phyloP scores from a whole-genome alignment of 228 moss, liverwort and hornwort genomes.

The Sphagnum fallax region DNA sequence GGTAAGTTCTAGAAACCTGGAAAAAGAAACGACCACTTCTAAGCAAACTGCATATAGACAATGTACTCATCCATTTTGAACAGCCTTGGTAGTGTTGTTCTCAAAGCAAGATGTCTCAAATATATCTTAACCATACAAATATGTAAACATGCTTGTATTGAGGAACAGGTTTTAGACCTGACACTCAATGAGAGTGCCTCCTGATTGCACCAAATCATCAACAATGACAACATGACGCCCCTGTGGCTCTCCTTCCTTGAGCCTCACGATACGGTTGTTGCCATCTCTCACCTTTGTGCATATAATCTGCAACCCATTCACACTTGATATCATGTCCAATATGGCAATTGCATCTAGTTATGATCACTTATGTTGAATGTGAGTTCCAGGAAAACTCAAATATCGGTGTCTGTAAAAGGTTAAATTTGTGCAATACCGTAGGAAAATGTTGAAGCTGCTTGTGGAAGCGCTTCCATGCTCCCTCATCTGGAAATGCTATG shows the following conservation, averaged over 20 bases:
- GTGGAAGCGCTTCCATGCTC: conserved; percentile 95
- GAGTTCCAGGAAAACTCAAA: too few species aligned
- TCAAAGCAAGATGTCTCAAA: too few species aligned
- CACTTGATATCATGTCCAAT: too few species aligned
- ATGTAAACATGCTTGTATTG: background rate
- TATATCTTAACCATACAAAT: too few species aligned
- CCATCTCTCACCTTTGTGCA: conserved; percentile 96
- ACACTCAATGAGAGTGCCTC: conserved; percentile 92
- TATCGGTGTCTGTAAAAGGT: too few species aligned
- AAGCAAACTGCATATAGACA: too few species aligned
- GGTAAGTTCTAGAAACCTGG: too few species aligned
- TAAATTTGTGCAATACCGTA: conserved; percentile 25
- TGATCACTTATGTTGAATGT: too few species aligned
- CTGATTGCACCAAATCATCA: conserved; percentile 98
- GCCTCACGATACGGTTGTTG: conserved; percentile 72
- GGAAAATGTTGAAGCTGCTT: conserved; percentile 99
- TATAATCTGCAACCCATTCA: conserved; percentile 32
- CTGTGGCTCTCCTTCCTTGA: conserved; percentile 86
- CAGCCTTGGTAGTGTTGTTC: too few species aligned
- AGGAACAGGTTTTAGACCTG: conserved; percentile 37
- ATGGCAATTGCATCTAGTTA: too few species aligned
- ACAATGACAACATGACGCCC: conserved; percentile 94
- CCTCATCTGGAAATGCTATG: conserved; percentile 97
- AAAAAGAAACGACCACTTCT: too few species aligned
- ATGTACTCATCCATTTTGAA: too few species aligned